Conservation (phyloP, 768 basidiomycete species). For the Butyriboletus loyo region DNA sequence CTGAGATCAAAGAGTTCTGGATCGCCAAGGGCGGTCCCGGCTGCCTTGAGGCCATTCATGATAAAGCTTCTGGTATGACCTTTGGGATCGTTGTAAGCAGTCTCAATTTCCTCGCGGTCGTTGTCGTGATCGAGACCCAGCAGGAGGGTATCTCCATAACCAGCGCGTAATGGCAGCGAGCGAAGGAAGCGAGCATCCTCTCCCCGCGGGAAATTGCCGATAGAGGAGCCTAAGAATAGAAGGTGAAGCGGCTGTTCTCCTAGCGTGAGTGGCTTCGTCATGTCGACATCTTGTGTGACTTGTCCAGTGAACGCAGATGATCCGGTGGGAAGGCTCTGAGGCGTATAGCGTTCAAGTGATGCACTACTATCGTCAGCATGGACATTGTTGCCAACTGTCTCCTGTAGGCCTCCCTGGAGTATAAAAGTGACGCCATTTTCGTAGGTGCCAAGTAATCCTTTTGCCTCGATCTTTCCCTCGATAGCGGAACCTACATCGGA, state of each 20-base stretch:
- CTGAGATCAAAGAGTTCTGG: slow-evolving; percentile 57
- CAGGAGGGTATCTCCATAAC: slow-evolving; percentile 76
- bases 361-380: not conserved
- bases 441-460: slow-evolving; percentile 90
- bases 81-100: slow-evolving; percentile 81
- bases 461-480: slow-evolving; percentile 69
- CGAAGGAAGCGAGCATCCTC: slow-evolving; percentile 72
- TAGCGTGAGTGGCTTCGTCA: slow-evolving; percentile 43
- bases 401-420: slow-evolving; percentile 37
- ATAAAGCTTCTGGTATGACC: slow-evolving; percentile 76
- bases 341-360: slow-evolving; percentile 4
- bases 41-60: slow-evolving; percentile 77
- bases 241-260: slow-evolving; percentile 67
- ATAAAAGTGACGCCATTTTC: slow-evolving; percentile 85
- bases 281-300: not conserved
- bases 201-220: slow-evolving; percentile 83
- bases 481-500: slow-evolving; percentile 63
- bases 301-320: slow-evolving; percentile 32
- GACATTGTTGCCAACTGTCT: slow-evolving; percentile 4
- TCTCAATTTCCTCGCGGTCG: slow-evolving; percentile 64
- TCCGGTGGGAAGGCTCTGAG: slow-evolving; percentile 35
- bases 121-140: slow-evolving; percentile 91
- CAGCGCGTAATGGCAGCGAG: slow-evolving; percentile 72
- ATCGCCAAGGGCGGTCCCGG: slow-evolving; percentile 66
- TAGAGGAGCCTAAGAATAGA: slow-evolving; percentile 86